Evolutionary conservation across 2,329 filamentous ascomycete genomes (phyloP), one percentile per base, ranked within the genome.

Genomic region (Bipolaris oryzae): DNA sequence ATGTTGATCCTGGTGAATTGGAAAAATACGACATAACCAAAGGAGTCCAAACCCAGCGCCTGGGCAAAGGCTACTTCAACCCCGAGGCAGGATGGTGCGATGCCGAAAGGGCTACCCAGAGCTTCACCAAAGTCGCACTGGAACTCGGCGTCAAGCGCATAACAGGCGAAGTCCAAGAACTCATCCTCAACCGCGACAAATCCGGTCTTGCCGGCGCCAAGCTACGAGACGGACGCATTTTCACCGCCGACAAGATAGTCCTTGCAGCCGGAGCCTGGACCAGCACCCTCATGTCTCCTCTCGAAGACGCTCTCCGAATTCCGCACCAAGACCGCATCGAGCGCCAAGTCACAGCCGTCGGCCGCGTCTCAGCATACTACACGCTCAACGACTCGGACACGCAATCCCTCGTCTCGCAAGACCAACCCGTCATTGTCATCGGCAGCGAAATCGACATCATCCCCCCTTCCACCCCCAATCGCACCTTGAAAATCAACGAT

Each of bases 401-500:
- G 0, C 64, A 54, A 20, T 37, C 45, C 78, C 79, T 64, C 67
- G 79, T 49, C 74, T 77, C 64, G 81, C 85, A 54, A 70, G 77
- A 37, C 62, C 78, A 85, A 35, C 86, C 86, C 0, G 83, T 87
- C 0, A 75, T 87, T 10, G 77, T 82, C 7, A 80, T 81, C 53
- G 80, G 79, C 0, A 77, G 73, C 7, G 64, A 77, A 57, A 79
- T 79, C 3, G 80, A 83, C 64, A 75, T 81, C 3, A 77, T 84
- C 5, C 81, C 80, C 1, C 80, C 80, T 13, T 81, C 82, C 7
- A 75, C 81, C 31, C 80, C 82, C 1, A 65, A 59, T 16, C 66
- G 59, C 0, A 75, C 82, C 2, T 78, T 88, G 56, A 88, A 88
- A 69, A 86, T 87, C 75, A 87, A 85, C 56, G 85, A 85, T 65